Conservation (phyloP, 495 filamentous ascomycete species). For the Cenococcum geophilum region DNA sequence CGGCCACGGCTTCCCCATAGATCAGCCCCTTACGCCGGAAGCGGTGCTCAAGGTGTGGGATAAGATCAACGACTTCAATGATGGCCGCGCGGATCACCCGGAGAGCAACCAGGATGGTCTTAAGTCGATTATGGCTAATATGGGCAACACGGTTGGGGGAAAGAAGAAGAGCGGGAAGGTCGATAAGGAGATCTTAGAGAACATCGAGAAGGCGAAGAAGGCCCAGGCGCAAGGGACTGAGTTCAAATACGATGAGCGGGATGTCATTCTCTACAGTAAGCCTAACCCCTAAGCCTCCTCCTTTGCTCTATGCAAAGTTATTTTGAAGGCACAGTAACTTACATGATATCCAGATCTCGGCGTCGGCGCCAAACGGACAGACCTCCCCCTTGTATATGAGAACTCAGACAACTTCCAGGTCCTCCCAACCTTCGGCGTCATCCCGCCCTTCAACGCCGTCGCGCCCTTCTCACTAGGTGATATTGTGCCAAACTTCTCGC, state of each 20-base stretch:
- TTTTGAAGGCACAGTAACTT: conserved; percentile 8
- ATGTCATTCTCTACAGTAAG: conserved; percentile 82
- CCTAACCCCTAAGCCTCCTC: neutral
- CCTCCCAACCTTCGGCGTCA: conserved; percentile 88
- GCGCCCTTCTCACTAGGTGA: conserved; percentile 75
- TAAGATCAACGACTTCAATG: conserved; percentile 78
- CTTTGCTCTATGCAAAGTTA: neutral
- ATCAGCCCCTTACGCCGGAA: conserved; percentile 82
- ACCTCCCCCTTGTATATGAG: conserved; percentile 83
- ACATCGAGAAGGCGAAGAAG: conserved; percentile 73
- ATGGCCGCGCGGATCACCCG: conserved; percentile 85
- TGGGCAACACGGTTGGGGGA: conserved; percentile 60
- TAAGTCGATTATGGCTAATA: conserved; percentile 86
- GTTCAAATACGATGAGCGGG: conserved; percentile 76
- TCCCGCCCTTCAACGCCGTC: conserved; percentile 83
- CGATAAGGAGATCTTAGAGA: conserved; percentile 49
- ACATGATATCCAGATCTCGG: conserved; percentile 55
- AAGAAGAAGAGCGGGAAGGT: conserved; percentile 29
- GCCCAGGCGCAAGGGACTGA: conserved; percentile 64
- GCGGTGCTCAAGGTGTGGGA: conserved; percentile 72
- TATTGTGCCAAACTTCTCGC: conserved; percentile 87
- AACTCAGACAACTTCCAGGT: conserved; percentile 85
- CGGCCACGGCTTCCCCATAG: conserved; percentile 87
- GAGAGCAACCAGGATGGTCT: conserved; percentile 68
- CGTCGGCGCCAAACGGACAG: conserved; percentile 86